phyloP scores from a whole-genome alignment of 768 basidiomycete species.

The Clathrus columnatus region DNA sequence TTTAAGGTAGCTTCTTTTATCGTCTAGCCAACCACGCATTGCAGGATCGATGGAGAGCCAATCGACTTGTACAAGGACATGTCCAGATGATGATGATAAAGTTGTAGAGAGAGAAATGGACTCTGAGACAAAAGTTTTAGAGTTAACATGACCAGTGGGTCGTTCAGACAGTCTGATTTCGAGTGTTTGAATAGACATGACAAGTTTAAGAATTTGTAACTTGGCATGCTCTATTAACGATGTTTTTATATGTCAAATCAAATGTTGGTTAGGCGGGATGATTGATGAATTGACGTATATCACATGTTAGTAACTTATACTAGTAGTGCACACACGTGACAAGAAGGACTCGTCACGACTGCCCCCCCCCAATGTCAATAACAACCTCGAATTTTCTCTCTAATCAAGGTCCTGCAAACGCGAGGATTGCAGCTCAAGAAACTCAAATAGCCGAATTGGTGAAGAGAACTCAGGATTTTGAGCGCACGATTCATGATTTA shows the following conservation, averaged over 20 bases:
- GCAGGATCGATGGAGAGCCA: slow-evolving; percentile 83
- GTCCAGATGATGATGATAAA: slow-evolving; percentile 22
- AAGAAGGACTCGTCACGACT: no score
- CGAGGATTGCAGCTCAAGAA: slow-evolving; percentile 53
- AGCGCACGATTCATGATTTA: slow-evolving; percentile 50
- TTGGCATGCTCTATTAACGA: not conserved
- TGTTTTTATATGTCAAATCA: not conserved
- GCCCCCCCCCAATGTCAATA: slow-evolving; percentile 1
- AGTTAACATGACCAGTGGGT: not conserved
- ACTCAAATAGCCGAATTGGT: slow-evolving; percentile 69
- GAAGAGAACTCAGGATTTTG: slow-evolving; percentile 54
- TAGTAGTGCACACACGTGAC: no score
- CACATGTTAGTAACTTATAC: no score
- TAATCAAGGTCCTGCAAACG: slow-evolving; percentile 32
- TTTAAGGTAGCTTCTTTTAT: slow-evolving; percentile 59
- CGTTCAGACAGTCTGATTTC: slow-evolving; percentile 1
- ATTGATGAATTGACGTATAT: no score
- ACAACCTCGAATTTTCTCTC: slow-evolving; percentile 17
- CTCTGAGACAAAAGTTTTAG: slow-evolving; percentile 9
- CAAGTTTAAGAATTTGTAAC: no score
- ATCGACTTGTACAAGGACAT: slow-evolving; percentile 68
- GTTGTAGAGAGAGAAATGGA: slow-evolving; percentile 15
- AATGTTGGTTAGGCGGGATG: no score
- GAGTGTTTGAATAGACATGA: slow-evolving; percentile 7
- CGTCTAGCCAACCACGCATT: slow-evolving; percentile 77